phyloP scores from a whole-genome alignment of 306 rosid genomes.

The Malus orientalis region DNA sequence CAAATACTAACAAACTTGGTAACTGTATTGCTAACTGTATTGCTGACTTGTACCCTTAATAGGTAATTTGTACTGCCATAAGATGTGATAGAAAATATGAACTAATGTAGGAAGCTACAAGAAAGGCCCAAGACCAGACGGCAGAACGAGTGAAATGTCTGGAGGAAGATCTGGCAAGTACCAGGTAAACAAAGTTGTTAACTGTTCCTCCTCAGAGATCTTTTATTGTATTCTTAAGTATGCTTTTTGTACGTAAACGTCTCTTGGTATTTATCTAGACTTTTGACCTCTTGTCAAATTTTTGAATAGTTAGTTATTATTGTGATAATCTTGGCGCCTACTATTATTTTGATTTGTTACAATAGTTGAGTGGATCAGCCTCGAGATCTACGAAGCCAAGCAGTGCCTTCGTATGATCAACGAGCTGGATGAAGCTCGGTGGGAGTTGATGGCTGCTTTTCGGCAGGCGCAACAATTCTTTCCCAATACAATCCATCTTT shows the following conservation, averaged over 20 bases:
- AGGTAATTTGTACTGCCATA: not conserved
- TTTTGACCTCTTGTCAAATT: not conserved
- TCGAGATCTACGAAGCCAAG: no score
- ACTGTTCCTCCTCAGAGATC: not conserved
- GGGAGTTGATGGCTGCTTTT: no score
- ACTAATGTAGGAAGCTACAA: constrained; percentile 48
- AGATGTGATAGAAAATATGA: constrained; percentile 7
- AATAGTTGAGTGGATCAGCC: not conserved
- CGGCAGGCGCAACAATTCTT: no score
- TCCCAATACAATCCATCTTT: no score
- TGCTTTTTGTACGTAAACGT: not conserved
- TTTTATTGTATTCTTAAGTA: not conserved
- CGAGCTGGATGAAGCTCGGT: no score
- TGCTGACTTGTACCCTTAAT: no score
- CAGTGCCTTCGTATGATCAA: no score
- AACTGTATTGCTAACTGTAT: no score
- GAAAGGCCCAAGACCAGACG: constrained; percentile 53
- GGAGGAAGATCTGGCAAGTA: constrained; percentile 69
- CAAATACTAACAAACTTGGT: no score
- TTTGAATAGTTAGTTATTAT: not conserved
- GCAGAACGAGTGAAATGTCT: constrained; percentile 67
- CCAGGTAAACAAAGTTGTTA: constrained; percentile 41
- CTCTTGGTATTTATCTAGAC: not conserved
- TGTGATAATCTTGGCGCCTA: not conserved
- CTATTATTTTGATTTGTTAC: not conserved